Evolutionary conservation across 169 alveolate genomes (phyloP).

Genomic region (Eimeria falciformis): DNA sequence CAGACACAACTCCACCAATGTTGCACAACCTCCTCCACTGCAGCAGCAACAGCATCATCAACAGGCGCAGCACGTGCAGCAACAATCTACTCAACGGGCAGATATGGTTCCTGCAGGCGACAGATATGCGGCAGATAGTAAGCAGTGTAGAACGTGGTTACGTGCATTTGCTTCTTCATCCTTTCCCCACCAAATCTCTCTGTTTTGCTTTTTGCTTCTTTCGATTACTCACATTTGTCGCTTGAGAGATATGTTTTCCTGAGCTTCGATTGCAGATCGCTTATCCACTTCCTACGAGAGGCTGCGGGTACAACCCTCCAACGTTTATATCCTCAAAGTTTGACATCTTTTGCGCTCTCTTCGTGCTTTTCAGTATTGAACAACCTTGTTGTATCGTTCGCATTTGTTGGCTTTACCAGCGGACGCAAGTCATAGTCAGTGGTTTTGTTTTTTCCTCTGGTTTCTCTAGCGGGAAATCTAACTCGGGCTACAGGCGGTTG

Average conservation of each 20-base stretch:
- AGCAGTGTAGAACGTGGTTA: background rate
- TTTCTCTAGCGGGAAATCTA: no score
- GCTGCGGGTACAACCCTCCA: constrained; percentile 30
- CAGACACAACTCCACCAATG: constrained; percentile 46
- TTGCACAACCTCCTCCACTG: constrained; percentile 10
- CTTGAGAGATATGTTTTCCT: no score
- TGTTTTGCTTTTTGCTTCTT: no score
- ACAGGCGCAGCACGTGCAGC: constrained; percentile 59
- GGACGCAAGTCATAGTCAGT: background rate
- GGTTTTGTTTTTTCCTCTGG: background rate
- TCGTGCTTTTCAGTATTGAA: no score
- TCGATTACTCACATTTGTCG: no score
- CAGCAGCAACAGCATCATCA: constrained; percentile 60
- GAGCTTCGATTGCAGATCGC: constrained; percentile 56
- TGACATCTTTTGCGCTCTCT: background rate
- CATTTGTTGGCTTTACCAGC: no score
- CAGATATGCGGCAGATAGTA: constrained; percentile 40
- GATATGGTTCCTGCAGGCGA: constrained; percentile 18
- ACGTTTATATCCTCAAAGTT: background rate
- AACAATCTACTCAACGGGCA: constrained; percentile 18
- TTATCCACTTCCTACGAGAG: constrained; percentile 31
- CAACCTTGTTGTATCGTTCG: no score
- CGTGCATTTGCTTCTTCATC: no score
- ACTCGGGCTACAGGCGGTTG: no score
- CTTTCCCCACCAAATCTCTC: no score